Percentiles rank a stretch among this genome's conserved stretches.
Conservation (phyloP, 2,329 filamentous ascomycete species). For the Grosmannia huntii region DNA sequence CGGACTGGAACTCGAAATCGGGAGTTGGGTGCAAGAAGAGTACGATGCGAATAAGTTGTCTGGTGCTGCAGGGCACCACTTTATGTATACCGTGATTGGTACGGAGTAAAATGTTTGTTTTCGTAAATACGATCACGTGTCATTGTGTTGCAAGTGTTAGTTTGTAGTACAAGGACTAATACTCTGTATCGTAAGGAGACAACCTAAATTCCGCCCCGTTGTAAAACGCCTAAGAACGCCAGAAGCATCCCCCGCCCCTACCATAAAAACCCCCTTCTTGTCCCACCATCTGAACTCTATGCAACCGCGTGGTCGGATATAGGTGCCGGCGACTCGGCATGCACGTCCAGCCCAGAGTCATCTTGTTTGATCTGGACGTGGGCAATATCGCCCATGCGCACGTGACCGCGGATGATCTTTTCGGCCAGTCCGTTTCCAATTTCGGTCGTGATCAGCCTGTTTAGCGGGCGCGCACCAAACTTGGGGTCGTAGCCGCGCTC, state of each 20-base stretch:
- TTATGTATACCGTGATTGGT: too few species aligned
- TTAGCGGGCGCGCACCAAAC: constrained; percentile 82
- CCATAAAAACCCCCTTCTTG: background rate
- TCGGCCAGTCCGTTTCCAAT: constrained; percentile 83
- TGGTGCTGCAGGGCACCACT: too few species aligned
- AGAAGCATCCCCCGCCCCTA: background rate
- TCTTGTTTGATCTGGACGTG: constrained; percentile 55
- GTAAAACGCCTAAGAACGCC: background rate
- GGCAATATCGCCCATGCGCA: constrained; percentile 64
- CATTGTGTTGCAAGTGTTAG: too few species aligned
- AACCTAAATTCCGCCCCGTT: background rate
- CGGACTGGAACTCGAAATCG: too few species aligned
- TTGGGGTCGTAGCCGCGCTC: constrained; percentile 82
- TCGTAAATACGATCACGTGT: too few species aligned
- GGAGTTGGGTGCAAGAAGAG: too few species aligned
- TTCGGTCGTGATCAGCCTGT: constrained; percentile 79
- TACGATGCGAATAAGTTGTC: too few species aligned
- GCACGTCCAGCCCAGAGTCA: constrained; percentile 42
- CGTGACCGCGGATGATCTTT: constrained; percentile 75
- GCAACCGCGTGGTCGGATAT: too few species aligned
- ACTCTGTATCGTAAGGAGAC: background rate
- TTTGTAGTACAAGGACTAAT: too few species aligned
- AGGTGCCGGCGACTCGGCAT: background rate
- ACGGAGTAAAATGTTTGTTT: too few species aligned
- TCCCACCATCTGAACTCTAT: background rate